Percentiles rank a stretch among this genome's conserved stretches.
phyloP scores from a whole-genome alignment of 163 green algal genomes.

The Volvox carteri region DNA sequence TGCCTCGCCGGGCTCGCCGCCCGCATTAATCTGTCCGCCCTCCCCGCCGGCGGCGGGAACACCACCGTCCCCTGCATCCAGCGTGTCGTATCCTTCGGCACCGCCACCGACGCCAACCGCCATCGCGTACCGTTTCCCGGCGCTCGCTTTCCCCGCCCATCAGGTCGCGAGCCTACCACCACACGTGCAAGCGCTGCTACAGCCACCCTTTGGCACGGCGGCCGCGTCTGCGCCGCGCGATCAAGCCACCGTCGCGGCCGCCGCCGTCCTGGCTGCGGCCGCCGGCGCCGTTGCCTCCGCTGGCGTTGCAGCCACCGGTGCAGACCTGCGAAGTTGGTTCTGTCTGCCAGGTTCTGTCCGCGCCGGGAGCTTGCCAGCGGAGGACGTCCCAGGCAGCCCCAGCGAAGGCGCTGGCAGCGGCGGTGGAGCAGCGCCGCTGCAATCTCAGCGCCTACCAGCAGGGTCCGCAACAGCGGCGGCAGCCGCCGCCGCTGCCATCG shows the following conservation, averaged over 20 bases:
- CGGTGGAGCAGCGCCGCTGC: not conserved
- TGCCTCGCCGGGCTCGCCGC: not conserved
- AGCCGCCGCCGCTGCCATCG: constrained; percentile 11
- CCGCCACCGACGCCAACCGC: not conserved
- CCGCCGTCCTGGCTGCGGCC: constrained; percentile 17
- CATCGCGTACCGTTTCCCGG: constrained; percentile 25
- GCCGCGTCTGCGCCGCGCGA: not conserved
- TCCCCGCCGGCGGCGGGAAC: not conserved
- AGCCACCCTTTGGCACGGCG: not conserved
- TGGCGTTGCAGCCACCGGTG: not conserved
- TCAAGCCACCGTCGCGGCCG: not conserved
- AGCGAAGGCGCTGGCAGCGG: not conserved
- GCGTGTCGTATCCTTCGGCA: not conserved
- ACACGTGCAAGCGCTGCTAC: not conserved
- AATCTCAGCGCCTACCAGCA: not conserved
- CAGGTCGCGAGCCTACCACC: not conserved
- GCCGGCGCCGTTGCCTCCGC: not conserved
- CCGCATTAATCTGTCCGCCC: not conserved
- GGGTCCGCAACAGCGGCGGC: not conserved
- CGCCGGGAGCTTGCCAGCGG: not conserved
- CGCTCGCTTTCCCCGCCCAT: not conserved
- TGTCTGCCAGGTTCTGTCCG: not conserved
- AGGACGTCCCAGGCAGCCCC: not conserved
- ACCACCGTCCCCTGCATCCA: too few species aligned
- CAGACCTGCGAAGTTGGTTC: constrained; percentile 28